Evolutionary conservation across 257 asterid genomes (phyloP), one percentile per base, ranked within the genome.

Genomic region (Voacanga thouarsii): DNA sequence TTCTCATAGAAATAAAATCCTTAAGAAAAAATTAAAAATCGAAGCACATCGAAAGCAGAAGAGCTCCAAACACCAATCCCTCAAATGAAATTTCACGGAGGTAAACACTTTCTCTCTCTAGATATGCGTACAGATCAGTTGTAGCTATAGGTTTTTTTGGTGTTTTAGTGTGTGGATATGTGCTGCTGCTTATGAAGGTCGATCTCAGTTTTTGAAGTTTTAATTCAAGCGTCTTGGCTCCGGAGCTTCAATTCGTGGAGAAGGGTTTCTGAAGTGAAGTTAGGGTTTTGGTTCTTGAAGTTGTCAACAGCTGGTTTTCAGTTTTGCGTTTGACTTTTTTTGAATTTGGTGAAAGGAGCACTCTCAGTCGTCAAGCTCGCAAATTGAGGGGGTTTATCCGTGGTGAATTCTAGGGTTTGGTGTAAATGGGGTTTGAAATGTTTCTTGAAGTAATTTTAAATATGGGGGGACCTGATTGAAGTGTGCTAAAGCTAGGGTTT

Each of bases 121-220:
- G 66, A 37, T 53, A 59, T 53, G 28, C 66, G 3, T 43, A 50
- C 83, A 75, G 84, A 87, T 85, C 86, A 84, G n/a, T 72, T 83
- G 74, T 75, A 39, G 61, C 71, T 72, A 24, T 23, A 16, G 45
- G 15, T 15, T 14, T 15, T 50, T 53, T 28, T 15, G 18, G 12
- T 30, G 61, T 53, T 24, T 23, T 49, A 39, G 23, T 15, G 0
- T 3, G 67, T 43, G 10, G 12, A 41, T 30, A 24, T 73, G 14
- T 71, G 18, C 44, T 41, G 41, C n/a, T 24, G 82, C 47, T 33
- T 49, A 16, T 18, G 59, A 53, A 53, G 59, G 15, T 55, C 70
- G 82, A 73, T 79, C 70, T 69, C 45, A 28, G 47, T 26, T 23
- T 19, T 41, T 41, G 43, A 45, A 33, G 50, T 55, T 50, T 47